Base-by-base conservation (phyloP, 495 filamentous ascomycete genomes). In the Oidiodendron maius region DNA sequence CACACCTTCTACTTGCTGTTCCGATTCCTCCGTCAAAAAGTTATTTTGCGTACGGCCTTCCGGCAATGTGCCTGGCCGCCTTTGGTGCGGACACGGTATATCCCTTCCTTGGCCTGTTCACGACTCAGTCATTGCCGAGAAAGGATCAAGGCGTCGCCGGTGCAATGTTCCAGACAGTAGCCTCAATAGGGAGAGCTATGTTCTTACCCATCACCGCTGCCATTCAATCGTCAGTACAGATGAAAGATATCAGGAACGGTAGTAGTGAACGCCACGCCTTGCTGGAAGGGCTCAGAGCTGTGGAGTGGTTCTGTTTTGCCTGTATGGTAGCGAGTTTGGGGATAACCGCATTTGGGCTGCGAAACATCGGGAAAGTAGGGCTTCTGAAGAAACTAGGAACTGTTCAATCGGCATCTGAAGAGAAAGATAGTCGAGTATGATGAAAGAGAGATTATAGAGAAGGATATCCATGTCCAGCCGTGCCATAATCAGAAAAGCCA, bases 141-240 rank as follows among this genome's bases (percentile, higher is more conserved):
- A 71, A 75, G 20, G 79, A 83, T 44, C 81, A 83, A 53, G 75
- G 77, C 1, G 47, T 84, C 2, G 78, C 78, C 2, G 80, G 79
- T 0, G 81, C 75, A 0, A 64, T 82, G 10, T 72, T 83, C 50
- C 83, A 82, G 45, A 68, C 80, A 0, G 74, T 77, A 43, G 77
- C 72, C 0, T 76, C 80, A 44, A 51, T 82, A 3, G 80, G 80
- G 0, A 58, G 80, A 26, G 69, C 79, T 0, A 64, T 84, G 24
- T 73, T 76, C 1, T 60, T 84, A 22, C 80, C 80, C 0, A 67
- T 83, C 38, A 73, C 68, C 0, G 78, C 78, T 8, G 77, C 76
- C 0, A 63, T 79, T 4, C 75, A 84, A 57, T 74, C 71, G 10
- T 71, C 71, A 0, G 71, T 81, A 1, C 75, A 73, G 62, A 70